Evolutionary conservation across 352 stramenopile genomes (phyloP).

Genomic region (Pelagophyceae sp.): DNA sequence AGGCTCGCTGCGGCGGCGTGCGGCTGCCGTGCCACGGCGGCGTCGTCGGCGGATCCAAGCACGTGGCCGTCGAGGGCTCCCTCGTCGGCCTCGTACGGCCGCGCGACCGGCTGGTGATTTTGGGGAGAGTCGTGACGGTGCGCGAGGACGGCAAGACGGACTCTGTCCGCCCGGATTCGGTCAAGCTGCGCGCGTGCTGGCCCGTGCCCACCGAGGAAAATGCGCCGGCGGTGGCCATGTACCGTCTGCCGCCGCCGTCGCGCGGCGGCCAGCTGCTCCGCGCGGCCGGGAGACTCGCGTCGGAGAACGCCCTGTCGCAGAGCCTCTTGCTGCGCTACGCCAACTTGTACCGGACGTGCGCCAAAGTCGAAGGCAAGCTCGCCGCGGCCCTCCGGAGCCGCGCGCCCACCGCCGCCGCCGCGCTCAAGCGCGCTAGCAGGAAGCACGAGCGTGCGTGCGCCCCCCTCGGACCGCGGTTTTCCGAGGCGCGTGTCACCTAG

Average conservation of each 20-base stretch:
- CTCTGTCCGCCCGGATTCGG: neutral
- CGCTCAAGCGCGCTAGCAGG: too few species aligned
- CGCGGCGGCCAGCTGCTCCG: too few species aligned
- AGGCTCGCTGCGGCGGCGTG: neutral
- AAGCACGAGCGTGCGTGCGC: too few species aligned
- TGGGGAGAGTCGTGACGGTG: neutral
- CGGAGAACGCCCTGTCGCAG: neutral
- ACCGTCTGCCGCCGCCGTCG: neutral
- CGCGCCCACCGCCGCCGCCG: too few species aligned
- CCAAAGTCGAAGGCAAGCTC: neutral
- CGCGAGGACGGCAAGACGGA: neutral
- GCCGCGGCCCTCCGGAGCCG: neutral
- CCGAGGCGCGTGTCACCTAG: too few species aligned
- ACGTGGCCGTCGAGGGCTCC: neutral
- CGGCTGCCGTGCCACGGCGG: neutral
- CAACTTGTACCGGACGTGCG: neutral
- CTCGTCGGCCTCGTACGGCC: neutral
- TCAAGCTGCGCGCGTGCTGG: neutral
- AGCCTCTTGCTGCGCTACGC: neutral
- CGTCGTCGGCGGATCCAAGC: neutral
- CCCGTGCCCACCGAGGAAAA: neutral
- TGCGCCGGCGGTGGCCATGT: neutral
- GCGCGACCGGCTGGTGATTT: neutral
- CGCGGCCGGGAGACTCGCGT: neutral
- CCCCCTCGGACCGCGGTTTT: too few species aligned